Evolutionary conservation across 805 yeast species (phyloP), one percentile per base, ranked within the genome.

Genomic region (Diddensiella santjacobensis): DNA sequence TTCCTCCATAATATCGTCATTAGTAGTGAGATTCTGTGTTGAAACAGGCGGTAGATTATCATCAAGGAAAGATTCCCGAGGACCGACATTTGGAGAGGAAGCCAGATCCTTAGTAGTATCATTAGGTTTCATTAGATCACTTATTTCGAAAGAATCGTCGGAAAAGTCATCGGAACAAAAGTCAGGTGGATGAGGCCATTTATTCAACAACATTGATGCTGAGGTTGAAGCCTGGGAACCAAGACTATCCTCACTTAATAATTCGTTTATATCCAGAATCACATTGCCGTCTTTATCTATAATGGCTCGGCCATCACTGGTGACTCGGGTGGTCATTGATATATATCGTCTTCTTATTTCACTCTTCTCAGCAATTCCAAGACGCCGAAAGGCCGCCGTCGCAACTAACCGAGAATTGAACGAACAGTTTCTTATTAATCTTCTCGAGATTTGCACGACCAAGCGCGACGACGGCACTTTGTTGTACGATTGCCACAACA

Each of bases 211-310:
- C n/a, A n/a, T n/a, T n/a, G n/a, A n/a, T n/a, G n/a, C n/a, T n/a
- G n/a, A n/a, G n/a, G n/a, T n/a, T n/a, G n/a, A n/a, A n/a, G n/a
- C n/a, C n/a, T n/a, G n/a, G n/a, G 31, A 26, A 26, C 31, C 13
- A 8, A 8, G 31, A 26, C 31, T 26, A 26, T 26, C 31, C 13
- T 8, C 17, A 11, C 33, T 22, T 3, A 19, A 37, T 22, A 44
- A 22, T 19, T 44, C 47, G 17, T 18, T 29, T 13, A 22, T 11
- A n/a, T 15, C 18, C 18, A 44, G 8, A 8, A 44, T 33, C 18
- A 44, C 44, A n/a, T 45, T 29, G 29, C 44, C 48, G 23, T 30
- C 44, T 6, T 18, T 20, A 26, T 45, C 48, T 6, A 39, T 17
- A 13, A 40, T 10, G 3, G 44, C 3, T 19, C 40, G 22, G 3